Evolutionary conservation across 73 alveolate species (phyloP), one percentile per base, ranked within the genome.

Genomic region (Breviolum minutum): DNA sequence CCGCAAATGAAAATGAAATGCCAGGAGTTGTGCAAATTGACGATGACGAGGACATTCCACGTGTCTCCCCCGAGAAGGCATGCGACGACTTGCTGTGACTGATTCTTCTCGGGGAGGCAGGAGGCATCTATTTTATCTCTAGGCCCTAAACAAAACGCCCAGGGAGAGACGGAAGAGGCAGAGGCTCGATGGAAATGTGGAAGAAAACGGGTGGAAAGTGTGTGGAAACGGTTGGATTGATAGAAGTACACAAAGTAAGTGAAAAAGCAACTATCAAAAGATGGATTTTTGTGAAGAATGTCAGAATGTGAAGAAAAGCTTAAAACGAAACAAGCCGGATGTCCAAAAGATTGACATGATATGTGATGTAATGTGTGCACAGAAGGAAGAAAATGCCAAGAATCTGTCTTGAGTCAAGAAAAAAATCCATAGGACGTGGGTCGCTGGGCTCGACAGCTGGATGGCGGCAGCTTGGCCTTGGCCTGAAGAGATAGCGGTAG

Each of bases 391-490:
- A 1, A 17, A 20, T n/a, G 13, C 19, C 13, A 71, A 17, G 30
- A 17, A 20, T 11, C 3, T 66, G 9, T 17, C 30, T 30, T 11
- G 81, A 8, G 26, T 20, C 76, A 84, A 11, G 93, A 24, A 26
- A 63, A 24, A 26, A 63, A 2, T 63, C 61, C 19, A 2, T 48
- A 87, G 95, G 95, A 87, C 29, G 95, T 87, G 73, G 96, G 19
- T 7, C 62, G 74, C 5, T 89, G 96, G 96, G 96, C 87, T 7
- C 71, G 74, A 17, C 87, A 76, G 22, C 63, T 89, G 71, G 96
- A 89, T 63, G 83, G 83, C 12, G 96, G 96, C 62, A 89, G 96
- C 74, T 30, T 89, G 77, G 95, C 13, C 83, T 10, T 73, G 83
- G 30, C 48, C 83, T 73, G 17, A 73, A 26, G n/a, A n/a, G n/a